Evolutionary conservation across 2,329 filamentous ascomycete genomes (phyloP).

Genomic region (Leptodontidium sp.): DNA sequence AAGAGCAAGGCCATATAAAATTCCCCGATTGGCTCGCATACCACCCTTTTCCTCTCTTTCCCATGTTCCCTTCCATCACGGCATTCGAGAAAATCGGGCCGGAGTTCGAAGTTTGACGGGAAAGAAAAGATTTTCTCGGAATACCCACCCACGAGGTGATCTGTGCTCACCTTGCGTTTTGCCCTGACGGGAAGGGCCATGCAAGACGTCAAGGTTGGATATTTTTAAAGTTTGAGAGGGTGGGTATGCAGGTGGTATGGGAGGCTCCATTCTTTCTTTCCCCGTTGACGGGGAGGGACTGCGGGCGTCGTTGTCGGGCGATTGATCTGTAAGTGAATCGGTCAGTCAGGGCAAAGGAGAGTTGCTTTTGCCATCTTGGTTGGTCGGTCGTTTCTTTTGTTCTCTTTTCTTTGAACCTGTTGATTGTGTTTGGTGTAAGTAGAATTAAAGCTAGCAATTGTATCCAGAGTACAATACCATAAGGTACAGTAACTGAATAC

Average conservation of each 20-base stretch:
- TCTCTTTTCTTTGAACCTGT: neutral
- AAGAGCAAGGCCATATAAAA: neutral
- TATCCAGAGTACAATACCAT: too few relatives aligned
- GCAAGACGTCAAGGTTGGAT: constrained; percentile 10
- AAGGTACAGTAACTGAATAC: neutral
- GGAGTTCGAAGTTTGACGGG: neutral
- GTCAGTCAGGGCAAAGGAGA: neutral
- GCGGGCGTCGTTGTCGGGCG: neutral
- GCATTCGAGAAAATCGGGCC: neutral
- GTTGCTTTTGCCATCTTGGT: neutral
- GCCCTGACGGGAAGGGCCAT: neutral
- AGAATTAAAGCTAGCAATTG: too few relatives aligned
- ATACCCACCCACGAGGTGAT: constrained; percentile 9
- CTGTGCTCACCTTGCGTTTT: neutral
- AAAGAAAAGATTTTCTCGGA: constrained; percentile 9
- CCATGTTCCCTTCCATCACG: neutral
- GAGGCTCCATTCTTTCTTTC: too few relatives aligned
- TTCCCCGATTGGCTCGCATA: neutral
- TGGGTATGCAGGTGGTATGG: too few relatives aligned
- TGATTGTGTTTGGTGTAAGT: too few relatives aligned
- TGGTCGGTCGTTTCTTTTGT: neutral
- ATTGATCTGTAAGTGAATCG: neutral
- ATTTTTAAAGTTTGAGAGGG: neutral
- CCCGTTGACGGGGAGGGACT: too few relatives aligned
- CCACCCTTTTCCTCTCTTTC: too few relatives aligned